A percentile compares a stretch with the other conserved stretches of the same genome.
phyloP scores from a whole-genome alignment of 768 basidiomycete species.

The Cystofilobasidium bisporidii region DNA sequence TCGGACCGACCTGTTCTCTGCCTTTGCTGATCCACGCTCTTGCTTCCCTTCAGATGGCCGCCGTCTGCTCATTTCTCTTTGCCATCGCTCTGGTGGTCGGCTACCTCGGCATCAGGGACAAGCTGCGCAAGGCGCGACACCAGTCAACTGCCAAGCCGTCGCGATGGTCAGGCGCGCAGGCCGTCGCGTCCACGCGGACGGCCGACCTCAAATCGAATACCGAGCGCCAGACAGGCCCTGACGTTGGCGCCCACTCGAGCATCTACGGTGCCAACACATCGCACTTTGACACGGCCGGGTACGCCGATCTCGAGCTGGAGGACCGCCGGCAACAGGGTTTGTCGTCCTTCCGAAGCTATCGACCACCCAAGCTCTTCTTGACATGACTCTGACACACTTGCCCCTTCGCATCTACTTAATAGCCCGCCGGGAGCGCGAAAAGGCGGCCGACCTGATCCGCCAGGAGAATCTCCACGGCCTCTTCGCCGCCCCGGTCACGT shows the following conservation, averaged over 20 bases:
- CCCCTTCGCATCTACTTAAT: no score
- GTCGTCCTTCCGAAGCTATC: no score
- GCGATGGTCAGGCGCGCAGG: neutral
- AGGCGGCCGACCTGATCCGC: constrained; percentile 4
- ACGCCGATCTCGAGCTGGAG: constrained; percentile 2
- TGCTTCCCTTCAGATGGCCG: neutral
- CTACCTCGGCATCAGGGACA: constrained; percentile 2
- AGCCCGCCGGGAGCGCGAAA: constrained; percentile 9
- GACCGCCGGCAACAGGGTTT: neutral
- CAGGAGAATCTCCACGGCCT: neutral
- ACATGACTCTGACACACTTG: neutral
- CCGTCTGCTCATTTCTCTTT: constrained; percentile 3
- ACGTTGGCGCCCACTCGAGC: neutral
- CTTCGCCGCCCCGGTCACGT: neutral
- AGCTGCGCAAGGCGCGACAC: neutral
- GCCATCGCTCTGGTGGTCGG: constrained; percentile 4
- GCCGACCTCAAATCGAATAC: neutral
- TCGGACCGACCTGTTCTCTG: no score
- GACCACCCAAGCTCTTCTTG: neutral
- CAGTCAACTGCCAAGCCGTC: neutral
- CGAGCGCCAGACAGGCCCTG: neutral
- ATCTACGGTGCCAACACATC: neutral
- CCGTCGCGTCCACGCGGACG: neutral
- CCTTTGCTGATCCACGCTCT: neutral
- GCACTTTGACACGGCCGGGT: constrained; percentile 5